phyloP scores from a whole-genome alignment of 805 yeast species.

The Candida cerambycidarum region DNA sequence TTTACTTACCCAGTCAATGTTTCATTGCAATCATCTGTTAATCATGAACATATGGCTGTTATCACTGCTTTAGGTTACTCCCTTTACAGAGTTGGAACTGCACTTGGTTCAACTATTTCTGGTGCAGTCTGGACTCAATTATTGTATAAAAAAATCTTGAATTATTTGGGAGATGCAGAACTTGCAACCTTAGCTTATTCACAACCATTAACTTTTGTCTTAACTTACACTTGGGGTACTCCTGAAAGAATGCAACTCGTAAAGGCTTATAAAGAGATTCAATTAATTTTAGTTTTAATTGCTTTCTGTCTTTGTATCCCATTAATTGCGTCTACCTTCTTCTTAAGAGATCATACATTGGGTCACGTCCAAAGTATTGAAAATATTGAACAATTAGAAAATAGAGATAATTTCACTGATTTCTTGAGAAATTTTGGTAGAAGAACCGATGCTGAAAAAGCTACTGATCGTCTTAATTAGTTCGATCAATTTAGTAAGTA shows the following conservation, averaged over 20 bases:
- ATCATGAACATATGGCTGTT: slow-evolving; percentile 64
- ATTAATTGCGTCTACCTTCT: slow-evolving; percentile 44
- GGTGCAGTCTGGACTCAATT: slow-evolving; percentile 74
- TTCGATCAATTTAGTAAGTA: too few relatives aligned
- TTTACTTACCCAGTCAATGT: slow-evolving; percentile 65
- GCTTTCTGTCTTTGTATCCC: slow-evolving; percentile 58
- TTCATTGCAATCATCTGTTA: slow-evolving; percentile 54
- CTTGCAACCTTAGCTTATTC: slow-evolving; percentile 24
- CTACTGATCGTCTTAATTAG: slow-evolving; percentile 2
- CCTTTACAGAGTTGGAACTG: slow-evolving; percentile 59
- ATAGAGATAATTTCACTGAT: slow-evolving; percentile 1
- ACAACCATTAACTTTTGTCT: slow-evolving; percentile 34
- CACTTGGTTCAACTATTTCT: slow-evolving; percentile 61
- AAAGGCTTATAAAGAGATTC: slow-evolving; percentile 57
- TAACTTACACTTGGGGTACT: slow-evolving; percentile 57
- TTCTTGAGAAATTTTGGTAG: slow-evolving; percentile 7
- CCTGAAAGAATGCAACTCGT: slow-evolving; percentile 61
- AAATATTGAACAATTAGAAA: slow-evolving; percentile 8
- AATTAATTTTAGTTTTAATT: slow-evolving; percentile 53
- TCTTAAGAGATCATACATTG: slow-evolving; percentile 53
- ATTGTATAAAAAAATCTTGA: slow-evolving; percentile 46
- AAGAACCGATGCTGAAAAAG: slow-evolving; percentile 8
- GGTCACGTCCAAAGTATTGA: slow-evolving; percentile 26
- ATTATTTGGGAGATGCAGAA: slow-evolving; percentile 28
- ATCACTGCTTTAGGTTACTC: slow-evolving; percentile 57